Percentiles rank a stretch among this genome's conserved stretches.
These are phyloP conservation scores for Malassezia brasiliensis DNA, from an alignment of 1,284 basidiomycete species.

Conservation along the genomic window DNA sequence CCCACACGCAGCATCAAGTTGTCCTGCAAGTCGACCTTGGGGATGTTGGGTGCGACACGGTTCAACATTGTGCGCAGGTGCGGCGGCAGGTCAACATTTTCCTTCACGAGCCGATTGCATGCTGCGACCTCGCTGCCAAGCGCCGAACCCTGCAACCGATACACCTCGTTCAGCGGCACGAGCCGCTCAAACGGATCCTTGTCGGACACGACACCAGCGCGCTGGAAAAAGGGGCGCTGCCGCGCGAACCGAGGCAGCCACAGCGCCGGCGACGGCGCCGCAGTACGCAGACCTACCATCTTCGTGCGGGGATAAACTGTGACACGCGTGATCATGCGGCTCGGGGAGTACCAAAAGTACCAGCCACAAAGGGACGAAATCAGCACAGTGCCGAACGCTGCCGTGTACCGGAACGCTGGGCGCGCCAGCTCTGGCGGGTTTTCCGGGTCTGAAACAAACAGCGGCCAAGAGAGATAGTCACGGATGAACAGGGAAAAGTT, in stretches of 20 bases:
- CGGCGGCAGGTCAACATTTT: constrained; percentile 1
- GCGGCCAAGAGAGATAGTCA: constrained; percentile 19
- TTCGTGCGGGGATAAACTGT: constrained; percentile 10
- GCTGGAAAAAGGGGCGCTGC: constrained; percentile 7
- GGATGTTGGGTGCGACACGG: not conserved
- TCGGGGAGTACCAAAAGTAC: constrained; percentile 19
- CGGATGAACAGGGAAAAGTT: constrained; percentile 18
- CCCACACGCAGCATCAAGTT: constrained; percentile 18
- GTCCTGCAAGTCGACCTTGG: constrained; percentile 13
- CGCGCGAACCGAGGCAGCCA: not conserved
- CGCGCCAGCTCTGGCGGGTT: constrained; percentile 7
- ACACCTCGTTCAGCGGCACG: constrained; percentile 11
- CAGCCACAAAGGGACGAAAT: constrained; percentile 12
- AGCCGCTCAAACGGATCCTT: constrained; percentile 11
- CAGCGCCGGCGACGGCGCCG: constrained; percentile 13
- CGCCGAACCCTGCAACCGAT: constrained; percentile 15
- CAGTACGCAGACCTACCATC: constrained; percentile 17
- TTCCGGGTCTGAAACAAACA: constrained; percentile 12
- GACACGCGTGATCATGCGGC: constrained; percentile 17
- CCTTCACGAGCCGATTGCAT: constrained; percentile 5
- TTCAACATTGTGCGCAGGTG: not conserved
- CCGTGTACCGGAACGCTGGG: constrained; percentile 6
- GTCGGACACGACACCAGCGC: constrained; percentile 10
- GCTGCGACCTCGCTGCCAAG: constrained; percentile 10
- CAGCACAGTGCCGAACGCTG: constrained; percentile 13